Evolutionary conservation across 257 asterid genomes (phyloP).

Genomic region (Solanum lycopersicoides): DNA sequence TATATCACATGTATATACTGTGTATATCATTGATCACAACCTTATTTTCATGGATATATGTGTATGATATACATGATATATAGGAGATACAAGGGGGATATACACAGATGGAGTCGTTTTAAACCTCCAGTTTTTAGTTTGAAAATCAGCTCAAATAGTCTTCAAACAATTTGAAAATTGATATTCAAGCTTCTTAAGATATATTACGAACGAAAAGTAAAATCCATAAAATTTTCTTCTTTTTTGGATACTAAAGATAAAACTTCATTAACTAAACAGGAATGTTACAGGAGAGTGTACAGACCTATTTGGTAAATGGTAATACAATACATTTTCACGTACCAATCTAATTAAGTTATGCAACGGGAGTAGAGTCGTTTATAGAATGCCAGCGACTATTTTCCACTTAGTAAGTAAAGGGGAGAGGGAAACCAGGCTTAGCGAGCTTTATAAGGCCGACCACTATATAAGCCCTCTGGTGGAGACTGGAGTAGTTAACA

Average conservation of each 20-base stretch:
- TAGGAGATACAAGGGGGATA: background rate
- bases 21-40: background rate
- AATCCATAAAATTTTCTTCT: background rate
- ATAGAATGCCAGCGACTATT: no score
- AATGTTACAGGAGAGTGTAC: background rate
- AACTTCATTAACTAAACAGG: background rate
- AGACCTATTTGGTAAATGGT: background rate
- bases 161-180: background rate
- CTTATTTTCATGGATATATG: background rate
- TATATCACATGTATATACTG: background rate
- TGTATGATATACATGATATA: background rate
- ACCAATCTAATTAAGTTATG: background rate
- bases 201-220: background rate
- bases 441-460: no score
- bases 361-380: background rate
- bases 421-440: no score
- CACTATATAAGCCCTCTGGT: no score
- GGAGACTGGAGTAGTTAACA: background rate
- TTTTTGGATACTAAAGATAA: background rate
- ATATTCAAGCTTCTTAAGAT: background rate
- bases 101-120: background rate
- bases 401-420: no score
- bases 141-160: background rate
- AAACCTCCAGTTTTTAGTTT: background rate
- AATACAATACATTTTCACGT: background rate